phyloP scores from a whole-genome alignment of 306 rosid species.

The Fragaria vesca region DNA sequence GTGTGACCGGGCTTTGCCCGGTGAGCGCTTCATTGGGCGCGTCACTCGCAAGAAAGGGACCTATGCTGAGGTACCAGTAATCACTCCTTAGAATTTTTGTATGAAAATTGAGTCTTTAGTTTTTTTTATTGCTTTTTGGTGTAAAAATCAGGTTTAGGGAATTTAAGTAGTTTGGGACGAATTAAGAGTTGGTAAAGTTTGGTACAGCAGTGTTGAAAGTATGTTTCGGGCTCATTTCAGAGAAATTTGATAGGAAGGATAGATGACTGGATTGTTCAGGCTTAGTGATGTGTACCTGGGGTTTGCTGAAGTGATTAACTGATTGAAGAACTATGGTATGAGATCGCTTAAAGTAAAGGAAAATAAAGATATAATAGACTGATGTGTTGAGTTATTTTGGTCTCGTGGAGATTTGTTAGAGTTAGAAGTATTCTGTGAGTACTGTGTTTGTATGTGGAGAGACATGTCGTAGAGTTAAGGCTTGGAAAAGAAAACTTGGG shows the following conservation, averaged over 20 bases:
- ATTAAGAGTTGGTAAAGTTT: too few relatives aligned
- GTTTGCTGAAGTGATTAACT: not conserved
- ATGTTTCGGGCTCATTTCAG: too few relatives aligned
- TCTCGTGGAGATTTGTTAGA: not conserved
- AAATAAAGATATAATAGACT: not conserved
- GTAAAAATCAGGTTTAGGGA: not conserved
- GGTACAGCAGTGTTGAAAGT: too few relatives aligned
- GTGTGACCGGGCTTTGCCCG: constrained; percentile 94
- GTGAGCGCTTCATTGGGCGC: constrained; percentile 87
- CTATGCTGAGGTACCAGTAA: constrained; percentile 62
- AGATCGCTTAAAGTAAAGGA: not conserved
- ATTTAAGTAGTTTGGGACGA: not conserved
- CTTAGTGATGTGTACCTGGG: not conserved
- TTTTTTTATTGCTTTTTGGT: not conserved
- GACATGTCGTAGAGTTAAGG: not conserved
- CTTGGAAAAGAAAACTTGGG: not conserved
- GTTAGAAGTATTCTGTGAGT: not conserved
- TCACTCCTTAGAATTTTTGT: not conserved
- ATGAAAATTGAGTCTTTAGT: not conserved
- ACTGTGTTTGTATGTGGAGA: not conserved
- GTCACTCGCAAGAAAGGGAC: constrained; percentile 77
- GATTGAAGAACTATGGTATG: too few relatives aligned
- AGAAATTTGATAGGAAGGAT: not conserved
- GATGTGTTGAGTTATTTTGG: not conserved
- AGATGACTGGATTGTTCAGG: not conserved